Percentiles rank a stretch among this genome's conserved stretches.
These are phyloP conservation scores for Hypoxylon cercidicola DNA, from an alignment of 495 filamentous ascomycete species.

Conservation along the genomic window DNA sequence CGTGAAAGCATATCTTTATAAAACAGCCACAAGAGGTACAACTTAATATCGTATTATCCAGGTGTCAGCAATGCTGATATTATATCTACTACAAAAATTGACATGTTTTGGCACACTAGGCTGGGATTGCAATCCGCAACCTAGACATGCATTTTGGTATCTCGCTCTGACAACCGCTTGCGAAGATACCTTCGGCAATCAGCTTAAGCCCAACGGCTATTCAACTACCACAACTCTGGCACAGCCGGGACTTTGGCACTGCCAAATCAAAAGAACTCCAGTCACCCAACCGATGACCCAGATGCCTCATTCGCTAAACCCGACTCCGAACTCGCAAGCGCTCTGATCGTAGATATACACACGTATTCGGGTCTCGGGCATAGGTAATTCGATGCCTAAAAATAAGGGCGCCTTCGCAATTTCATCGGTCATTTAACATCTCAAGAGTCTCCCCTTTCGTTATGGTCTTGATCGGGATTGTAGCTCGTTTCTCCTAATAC, in stretches of 20 bases:
- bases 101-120: conserved; percentile 11
- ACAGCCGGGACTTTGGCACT: conserved; percentile 1
- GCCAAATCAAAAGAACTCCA: conserved; percentile 9
- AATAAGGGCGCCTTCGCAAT: conserved; percentile 4
- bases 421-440: conserved; percentile 2
- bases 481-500: conserved; percentile 77
- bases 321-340: conserved; percentile 32
- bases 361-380: conserved; percentile 17
- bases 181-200: not conserved
- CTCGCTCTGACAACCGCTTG: not conserved
- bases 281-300: conserved; percentile 20
- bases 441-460: conserved; percentile 48
- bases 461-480: conserved; percentile 69
- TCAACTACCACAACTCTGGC: conserved; percentile 4
- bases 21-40: not conserved
- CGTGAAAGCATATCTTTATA: not conserved
- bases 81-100: conserved; percentile 31
- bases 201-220: conserved; percentile 2
- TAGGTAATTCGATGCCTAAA: conserved; percentile 18
- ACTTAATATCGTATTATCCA: conserved; percentile 32
- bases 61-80: conserved; percentile 25
- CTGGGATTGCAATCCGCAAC: not conserved
- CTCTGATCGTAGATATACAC: conserved; percentile 32
- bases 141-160: conserved; percentile 2
- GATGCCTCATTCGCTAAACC: conserved; percentile 30